Conservation (phyloP, 352 stramenopile species). For the Hyaloperonospora brassicae region DNA sequence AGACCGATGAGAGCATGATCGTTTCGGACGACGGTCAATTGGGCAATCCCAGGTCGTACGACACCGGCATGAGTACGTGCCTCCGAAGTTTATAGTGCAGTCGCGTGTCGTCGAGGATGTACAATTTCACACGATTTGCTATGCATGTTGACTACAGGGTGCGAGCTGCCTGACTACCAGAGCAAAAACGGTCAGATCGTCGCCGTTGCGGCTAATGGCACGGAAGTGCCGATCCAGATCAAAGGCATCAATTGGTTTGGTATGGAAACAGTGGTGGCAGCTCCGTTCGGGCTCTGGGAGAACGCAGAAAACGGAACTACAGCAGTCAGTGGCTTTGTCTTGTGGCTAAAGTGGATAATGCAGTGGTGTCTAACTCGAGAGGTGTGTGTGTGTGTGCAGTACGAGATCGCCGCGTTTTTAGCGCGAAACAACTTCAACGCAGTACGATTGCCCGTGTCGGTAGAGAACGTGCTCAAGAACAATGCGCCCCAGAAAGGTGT, state of each 20-base stretch:
- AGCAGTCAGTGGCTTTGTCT: slow-evolving; percentile 21
- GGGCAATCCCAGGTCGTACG: slow-evolving; percentile 60
- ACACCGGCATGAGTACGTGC: slow-evolving; percentile 27
- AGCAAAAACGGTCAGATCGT: slow-evolving; percentile 64
- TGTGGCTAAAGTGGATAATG: too few relatives aligned
- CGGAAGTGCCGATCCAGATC: slow-evolving; percentile 54
- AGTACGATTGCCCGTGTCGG: slow-evolving; percentile 53
- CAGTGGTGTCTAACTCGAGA: too few relatives aligned
- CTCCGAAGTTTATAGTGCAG: background rate
- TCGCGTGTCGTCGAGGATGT: background rate
- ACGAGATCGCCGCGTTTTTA: slow-evolving; percentile 69
- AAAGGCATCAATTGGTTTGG: slow-evolving; percentile 78
- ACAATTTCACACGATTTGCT: slow-evolving; percentile 1
- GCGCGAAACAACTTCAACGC: slow-evolving; percentile 81
- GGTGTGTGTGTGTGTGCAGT: slow-evolving; percentile 21
- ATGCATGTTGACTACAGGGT: slow-evolving; percentile 19
- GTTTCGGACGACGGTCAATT: slow-evolving; percentile 49
- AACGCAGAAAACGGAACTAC: slow-evolving; percentile 68
- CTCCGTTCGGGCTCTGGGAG: slow-evolving; percentile 71
- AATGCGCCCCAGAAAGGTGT: slow-evolving; percentile 43
- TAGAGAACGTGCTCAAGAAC: slow-evolving; percentile 68
- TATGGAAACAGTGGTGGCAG: slow-evolving; percentile 61
- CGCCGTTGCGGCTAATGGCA: slow-evolving; percentile 57
- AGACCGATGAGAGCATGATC: slow-evolving; percentile 25
- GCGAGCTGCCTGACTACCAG: slow-evolving; percentile 62